phyloP scores from a whole-genome alignment of 2,329 filamentous ascomycete species.

The Raffaelea deltoideospora region DNA sequence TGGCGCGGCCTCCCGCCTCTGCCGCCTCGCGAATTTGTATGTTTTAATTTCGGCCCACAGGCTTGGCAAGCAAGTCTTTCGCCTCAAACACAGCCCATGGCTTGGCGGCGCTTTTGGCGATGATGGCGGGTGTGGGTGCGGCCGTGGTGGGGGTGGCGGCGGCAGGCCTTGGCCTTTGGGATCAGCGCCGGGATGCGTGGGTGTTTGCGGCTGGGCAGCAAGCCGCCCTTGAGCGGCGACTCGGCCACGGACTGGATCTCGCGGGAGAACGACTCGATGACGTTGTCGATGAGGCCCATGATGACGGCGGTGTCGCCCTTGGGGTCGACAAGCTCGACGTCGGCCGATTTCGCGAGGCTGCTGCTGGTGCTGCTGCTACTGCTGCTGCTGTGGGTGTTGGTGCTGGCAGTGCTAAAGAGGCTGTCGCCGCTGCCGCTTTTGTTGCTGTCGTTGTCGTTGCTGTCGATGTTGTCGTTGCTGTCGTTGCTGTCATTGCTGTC shows the following conservation, averaged over 20 bases:
- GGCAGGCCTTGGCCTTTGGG: slow-evolving; percentile 10
- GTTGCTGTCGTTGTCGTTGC: not conserved
- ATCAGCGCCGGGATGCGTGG: slow-evolving; percentile 9
- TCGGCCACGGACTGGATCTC: slow-evolving; percentile 7
- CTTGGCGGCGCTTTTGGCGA: slow-evolving; percentile 1
- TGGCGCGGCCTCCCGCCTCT: too few species aligned
- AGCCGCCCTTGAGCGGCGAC: slow-evolving; percentile 1
- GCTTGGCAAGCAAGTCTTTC: too few species aligned
- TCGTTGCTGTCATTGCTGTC: not conserved
- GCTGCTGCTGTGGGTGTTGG: slow-evolving; percentile 5
- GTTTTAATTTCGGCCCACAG: too few species aligned
- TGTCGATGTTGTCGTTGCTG: slow-evolving; percentile 7
- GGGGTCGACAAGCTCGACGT: slow-evolving; percentile 17
- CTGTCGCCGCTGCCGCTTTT: not conserved
- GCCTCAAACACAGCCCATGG: slow-evolving; percentile 5
- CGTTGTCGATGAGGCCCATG: slow-evolving; percentile 10
- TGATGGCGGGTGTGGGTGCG: slow-evolving; percentile 1
- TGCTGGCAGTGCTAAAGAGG: not conserved
- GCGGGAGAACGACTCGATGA: slow-evolving; percentile 12
- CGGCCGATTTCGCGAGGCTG: slow-evolving; percentile 4
- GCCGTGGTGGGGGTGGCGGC: slow-evolving; percentile 4
- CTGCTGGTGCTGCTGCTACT: not conserved
- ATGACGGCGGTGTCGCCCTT: slow-evolving; percentile 9
- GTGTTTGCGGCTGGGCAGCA: not conserved
- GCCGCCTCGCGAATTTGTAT: too few species aligned